These are phyloP conservation scores for Acanthamoeba castellanii DNA, from an alignment of 208 protist genomes.

Conservation along the genomic window DNA sequence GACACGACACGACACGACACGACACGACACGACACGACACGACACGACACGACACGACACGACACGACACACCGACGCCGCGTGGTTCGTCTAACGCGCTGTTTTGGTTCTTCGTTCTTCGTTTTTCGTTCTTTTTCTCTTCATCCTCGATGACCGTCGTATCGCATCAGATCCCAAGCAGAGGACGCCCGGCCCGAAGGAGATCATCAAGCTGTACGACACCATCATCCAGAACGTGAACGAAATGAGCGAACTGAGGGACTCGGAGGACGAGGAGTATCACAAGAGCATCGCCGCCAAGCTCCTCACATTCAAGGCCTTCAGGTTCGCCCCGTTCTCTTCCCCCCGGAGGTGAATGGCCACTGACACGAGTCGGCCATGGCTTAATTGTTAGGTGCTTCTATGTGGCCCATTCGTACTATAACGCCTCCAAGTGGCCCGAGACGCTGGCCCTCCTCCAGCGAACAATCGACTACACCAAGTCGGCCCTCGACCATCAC, in stretches of 20 bases:
- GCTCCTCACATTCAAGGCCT: slow-evolving; percentile 39
- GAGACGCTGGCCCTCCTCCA: slow-evolving; percentile 54
- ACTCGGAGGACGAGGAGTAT: slow-evolving; percentile 42
- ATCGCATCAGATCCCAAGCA: slow-evolving; percentile 18
- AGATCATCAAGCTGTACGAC: slow-evolving; percentile 67
- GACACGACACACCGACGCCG: no score
- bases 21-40: no score
- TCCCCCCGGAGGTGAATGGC: neutral
- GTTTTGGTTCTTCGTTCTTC: neutral
- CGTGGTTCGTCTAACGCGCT: no score
- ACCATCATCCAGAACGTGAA: slow-evolving; percentile 55
- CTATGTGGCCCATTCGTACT: slow-evolving; percentile 43
- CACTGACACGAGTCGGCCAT: neutral
- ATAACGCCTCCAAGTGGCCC: slow-evolving; percentile 63
- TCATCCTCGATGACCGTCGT: neutral
- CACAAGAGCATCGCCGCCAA: slow-evolving; percentile 45
- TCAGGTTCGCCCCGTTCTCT: neutral
- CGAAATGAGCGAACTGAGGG: slow-evolving; percentile 46
- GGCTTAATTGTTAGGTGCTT: slow-evolving; percentile 6
- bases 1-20: no score
- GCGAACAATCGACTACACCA: slow-evolving; percentile 44
- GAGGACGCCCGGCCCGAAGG: slow-evolving; percentile 13
- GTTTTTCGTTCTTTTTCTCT: no score
- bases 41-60: no score
- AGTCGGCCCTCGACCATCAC: slow-evolving; percentile 39